Evolutionary conservation across 2,329 filamentous ascomycete genomes (phyloP).

Genomic region (Trichoderma guizhouense): DNA sequence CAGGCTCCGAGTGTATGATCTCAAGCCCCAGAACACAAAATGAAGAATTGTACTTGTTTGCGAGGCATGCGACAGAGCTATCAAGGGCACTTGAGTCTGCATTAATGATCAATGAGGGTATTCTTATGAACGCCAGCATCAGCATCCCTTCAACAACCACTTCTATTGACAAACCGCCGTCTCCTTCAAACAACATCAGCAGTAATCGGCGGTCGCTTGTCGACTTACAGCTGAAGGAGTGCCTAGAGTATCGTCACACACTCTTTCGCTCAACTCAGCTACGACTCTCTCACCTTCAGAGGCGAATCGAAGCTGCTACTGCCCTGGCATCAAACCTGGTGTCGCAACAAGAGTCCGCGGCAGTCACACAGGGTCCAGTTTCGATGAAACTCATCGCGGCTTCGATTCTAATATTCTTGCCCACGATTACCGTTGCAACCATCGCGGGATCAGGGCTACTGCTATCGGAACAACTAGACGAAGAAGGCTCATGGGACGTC

Average conservation of each 20-base stretch:
- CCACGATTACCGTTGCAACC: constrained; percentile 35
- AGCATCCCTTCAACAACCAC: not conserved
- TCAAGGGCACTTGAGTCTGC: constrained; percentile 30
- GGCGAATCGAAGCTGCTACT: constrained; percentile 35
- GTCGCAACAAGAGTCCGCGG: constrained; percentile 35
- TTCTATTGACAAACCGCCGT: not conserved
- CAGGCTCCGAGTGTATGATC: constrained; percentile 13
- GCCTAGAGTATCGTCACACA: constrained; percentile 31
- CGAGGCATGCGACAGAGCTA: constrained; percentile 31
- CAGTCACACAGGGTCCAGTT: constrained; percentile 35
- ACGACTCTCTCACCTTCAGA: constrained; percentile 33
- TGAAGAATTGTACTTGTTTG: constrained; percentile 29
- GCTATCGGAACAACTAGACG: constrained; percentile 22
- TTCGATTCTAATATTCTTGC: constrained; percentile 38
- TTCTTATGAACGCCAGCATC: not conserved
- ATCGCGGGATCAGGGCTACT: constrained; percentile 32
- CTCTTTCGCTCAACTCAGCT: constrained; percentile 37
- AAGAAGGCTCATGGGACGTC: constrained; percentile 25
- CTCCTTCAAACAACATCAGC: not conserved
- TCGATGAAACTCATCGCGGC: constrained; percentile 38
- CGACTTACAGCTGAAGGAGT: constrained; percentile 27
- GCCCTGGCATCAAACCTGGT: constrained; percentile 36
- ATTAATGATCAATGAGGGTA: constrained; percentile 25
- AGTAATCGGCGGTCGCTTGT: constrained; percentile 19
- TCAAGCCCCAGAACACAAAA: constrained; percentile 27